Percentiles rank a stretch among this genome's conserved stretches.
These are phyloP conservation scores for Eimeria maxima DNA, from an alignment of 169 alveolate genomes.

Conservation along the genomic window DNA sequence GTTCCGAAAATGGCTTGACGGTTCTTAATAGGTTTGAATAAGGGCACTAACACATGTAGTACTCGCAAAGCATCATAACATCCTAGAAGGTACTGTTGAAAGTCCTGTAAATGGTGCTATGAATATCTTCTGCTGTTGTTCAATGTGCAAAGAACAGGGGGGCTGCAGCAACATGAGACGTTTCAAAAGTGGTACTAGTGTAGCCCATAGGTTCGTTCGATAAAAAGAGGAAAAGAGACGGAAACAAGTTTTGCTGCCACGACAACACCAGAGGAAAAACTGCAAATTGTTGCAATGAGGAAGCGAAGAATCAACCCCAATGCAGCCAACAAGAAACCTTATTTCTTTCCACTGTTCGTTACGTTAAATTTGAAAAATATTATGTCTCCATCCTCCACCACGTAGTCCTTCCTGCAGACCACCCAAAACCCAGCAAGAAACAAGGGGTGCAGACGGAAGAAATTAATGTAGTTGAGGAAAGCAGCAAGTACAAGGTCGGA, in stretches of 20 bases:
- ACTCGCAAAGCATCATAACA: no score
- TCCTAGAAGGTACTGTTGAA: no score
- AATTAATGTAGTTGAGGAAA: neutral
- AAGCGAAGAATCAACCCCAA: neutral
- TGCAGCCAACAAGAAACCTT: neutral
- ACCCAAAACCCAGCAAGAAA: neutral
- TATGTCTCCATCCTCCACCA: conserved; percentile 98
- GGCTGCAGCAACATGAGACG: neutral
- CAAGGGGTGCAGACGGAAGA: neutral
- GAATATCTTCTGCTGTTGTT: no score
- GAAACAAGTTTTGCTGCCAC: neutral
- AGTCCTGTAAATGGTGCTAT: no score
- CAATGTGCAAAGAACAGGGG: no score
- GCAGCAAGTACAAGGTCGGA: neutral
- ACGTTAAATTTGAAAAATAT: conserved; percentile 99
- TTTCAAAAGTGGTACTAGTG: neutral
- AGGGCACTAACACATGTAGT: no score
- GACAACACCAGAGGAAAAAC: neutral
- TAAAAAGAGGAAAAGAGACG: neutral
- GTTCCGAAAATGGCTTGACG: no score
- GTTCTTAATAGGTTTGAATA: no score
- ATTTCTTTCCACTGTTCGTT: conserved; percentile 87
- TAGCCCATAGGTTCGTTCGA: no score
- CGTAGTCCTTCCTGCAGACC: conserved; percentile 95
- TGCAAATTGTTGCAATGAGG: neutral